Conservation (phyloP, 2,329 filamentous ascomycete species). For the Aspergillus intermedius region DNA sequence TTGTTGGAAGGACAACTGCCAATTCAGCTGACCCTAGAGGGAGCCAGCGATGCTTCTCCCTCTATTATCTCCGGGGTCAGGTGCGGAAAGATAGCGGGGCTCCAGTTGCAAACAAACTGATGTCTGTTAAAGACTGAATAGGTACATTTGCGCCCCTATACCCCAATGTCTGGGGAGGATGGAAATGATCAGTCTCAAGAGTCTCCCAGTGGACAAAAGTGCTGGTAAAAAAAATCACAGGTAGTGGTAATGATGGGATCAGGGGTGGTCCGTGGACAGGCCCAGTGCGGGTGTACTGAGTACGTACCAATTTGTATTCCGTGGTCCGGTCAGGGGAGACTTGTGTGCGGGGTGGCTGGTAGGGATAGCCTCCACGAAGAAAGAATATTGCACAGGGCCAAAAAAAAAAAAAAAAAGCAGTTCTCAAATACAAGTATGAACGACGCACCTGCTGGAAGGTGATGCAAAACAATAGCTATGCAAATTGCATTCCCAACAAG, state of each 20-base stretch:
- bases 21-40: too few species aligned
- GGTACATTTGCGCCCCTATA: neutral
- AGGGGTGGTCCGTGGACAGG: constrained; percentile 1
- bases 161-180: neutral
- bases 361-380: neutral
- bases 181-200: neutral
- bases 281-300: neutral
- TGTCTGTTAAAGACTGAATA: neutral
- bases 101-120: neutral
- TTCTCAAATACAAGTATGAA: neutral
- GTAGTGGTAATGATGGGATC: neutral
- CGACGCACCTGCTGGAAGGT: neutral
- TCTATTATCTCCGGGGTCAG: too few species aligned
- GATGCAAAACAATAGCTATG: neutral
- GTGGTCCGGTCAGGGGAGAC: neutral
- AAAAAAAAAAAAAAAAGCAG: too few species aligned
- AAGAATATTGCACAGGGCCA: neutral
- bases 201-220: neutral
- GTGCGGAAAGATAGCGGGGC: neutral
- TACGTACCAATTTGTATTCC: neutral
- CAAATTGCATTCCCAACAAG: neutral
- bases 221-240: neutral
- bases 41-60: too few species aligned
- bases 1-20: too few species aligned
- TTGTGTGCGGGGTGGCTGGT: neutral